Percentiles rank a stretch among this genome's conserved stretches.
phyloP scores from a whole-genome alignment of 208 protist species.

The Trypanosoma lewisi region DNA sequence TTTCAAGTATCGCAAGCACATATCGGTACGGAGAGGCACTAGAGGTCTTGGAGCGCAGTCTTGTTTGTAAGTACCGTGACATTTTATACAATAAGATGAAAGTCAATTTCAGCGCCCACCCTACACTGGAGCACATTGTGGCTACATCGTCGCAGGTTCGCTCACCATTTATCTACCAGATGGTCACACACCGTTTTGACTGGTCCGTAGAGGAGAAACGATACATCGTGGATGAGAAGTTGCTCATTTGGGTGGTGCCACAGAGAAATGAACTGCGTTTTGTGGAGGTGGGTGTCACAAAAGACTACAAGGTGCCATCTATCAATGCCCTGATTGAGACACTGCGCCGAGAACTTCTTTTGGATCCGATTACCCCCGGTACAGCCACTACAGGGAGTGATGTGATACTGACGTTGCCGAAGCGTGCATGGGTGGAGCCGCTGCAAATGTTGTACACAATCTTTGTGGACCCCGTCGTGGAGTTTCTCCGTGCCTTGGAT shows the following conservation, averaged over 20 bases:
- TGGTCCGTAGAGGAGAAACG: conserved; percentile 41
- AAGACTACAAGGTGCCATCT: conserved; percentile 67
- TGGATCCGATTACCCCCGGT: conserved; percentile 42
- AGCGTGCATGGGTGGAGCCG: conserved; percentile 76
- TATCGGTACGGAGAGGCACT: conserved; percentile 89
- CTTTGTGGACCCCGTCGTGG: conserved; percentile 82
- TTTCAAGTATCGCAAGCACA: conserved; percentile 64
- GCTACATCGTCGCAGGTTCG: conserved; percentile 58
- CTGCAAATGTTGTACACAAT: conserved; percentile 80
- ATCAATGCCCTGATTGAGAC: conserved; percentile 46
- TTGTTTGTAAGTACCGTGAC: conserved; percentile 71
- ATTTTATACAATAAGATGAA: conserved; percentile 76
- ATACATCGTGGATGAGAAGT: conserved; percentile 60
- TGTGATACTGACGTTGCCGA: conserved; percentile 74
- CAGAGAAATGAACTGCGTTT: conserved; percentile 80
- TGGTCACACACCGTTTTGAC: conserved; percentile 54
- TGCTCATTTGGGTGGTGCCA: conserved; percentile 87
- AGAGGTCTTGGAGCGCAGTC: conserved; percentile 73
- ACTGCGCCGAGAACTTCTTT: conserved; percentile 52
- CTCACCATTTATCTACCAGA: conserved; percentile 79
- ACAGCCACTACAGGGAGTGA: background rate
- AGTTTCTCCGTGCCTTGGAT: conserved; percentile 73
- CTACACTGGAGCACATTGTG: conserved; percentile 84
- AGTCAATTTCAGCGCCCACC: conserved; percentile 60
- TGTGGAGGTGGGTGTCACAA: conserved; percentile 81